Conservation (phyloP, 208 protist species). For the Naegleria fowleri region DNA sequence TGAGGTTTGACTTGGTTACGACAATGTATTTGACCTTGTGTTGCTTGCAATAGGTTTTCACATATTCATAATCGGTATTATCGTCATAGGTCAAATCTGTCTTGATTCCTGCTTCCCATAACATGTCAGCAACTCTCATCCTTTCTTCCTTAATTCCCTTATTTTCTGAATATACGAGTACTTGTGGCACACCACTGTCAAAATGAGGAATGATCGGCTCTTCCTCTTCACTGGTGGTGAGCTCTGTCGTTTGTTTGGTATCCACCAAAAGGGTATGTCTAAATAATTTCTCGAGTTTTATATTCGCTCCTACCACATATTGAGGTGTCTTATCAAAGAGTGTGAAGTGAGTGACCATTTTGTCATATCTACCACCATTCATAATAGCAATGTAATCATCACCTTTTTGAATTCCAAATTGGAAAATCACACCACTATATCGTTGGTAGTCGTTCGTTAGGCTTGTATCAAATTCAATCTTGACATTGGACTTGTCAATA, state of each 20-base stretch:
- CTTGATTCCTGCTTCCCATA: constrained; percentile 1
- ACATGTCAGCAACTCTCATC: constrained; percentile 20
- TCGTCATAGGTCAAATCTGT: constrained; percentile 5
- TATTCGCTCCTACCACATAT: constrained; percentile 1
- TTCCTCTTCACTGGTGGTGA: neutral
- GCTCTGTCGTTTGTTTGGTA: too few relatives aligned
- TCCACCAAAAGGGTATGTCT: neutral
- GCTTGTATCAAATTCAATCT: neutral
- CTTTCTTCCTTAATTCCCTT: neutral
- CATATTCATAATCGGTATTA: neutral
- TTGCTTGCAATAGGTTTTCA: constrained; percentile 9
- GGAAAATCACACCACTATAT: constrained; percentile 7
- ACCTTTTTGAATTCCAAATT: neutral
- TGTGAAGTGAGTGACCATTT: neutral
- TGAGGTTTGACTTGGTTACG: neutral
- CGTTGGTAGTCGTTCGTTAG: neutral
- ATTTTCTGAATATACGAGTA: neutral
- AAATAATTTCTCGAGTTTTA: constrained; percentile 14
- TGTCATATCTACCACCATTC: constrained; percentile 19
- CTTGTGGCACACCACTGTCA: neutral
- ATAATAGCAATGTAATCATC: neutral
- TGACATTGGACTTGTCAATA: neutral
- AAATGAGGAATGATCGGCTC: neutral
- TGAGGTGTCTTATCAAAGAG: neutral
- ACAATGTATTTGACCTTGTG: neutral